Conservation (phyloP, 805 yeast species). For the Jamesozyma rosinii region DNA sequence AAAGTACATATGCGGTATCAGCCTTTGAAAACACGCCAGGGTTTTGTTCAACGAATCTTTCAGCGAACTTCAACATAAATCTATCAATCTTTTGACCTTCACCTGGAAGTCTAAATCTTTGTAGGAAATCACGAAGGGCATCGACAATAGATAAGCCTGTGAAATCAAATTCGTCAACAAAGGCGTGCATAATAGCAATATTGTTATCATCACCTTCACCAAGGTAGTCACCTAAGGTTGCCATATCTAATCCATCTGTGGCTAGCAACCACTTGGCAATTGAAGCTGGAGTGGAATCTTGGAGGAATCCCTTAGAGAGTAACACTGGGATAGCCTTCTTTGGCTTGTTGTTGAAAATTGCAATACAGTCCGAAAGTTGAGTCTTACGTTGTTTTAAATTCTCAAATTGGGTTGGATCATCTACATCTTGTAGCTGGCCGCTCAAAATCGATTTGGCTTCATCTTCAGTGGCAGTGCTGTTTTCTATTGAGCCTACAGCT, state of each 20-base stretch:
- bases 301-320: conserved; percentile 53
- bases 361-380: conserved; percentile 65
- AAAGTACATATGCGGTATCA: conserved; percentile 84
- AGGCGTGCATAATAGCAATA: conserved; percentile 81
- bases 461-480: conserved; percentile 10
- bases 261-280: conserved; percentile 69
- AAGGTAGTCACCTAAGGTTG: conserved; percentile 79
- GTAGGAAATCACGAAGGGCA: conserved; percentile 76
- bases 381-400: conserved; percentile 74
- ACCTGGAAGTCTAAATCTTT: conserved; percentile 89
- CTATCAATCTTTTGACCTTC: conserved; percentile 97
- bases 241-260: conserved; percentile 71
- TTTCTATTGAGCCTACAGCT: conserved; percentile 1
- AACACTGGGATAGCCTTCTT: conserved; percentile 65
- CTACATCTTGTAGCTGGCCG: conserved; percentile 34
- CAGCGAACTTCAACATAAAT: conserved; percentile 94
- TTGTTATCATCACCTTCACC: conserved; percentile 81
- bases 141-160: conserved; percentile 61
- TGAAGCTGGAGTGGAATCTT: conserved; percentile 48
- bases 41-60: conserved; percentile 78
- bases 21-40: conserved; percentile 85
- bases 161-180: conserved; percentile 83
- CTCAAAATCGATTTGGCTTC: conserved; percentile 9
- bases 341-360: conserved; percentile 76
- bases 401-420: conserved; percentile 80